Base-by-base conservation (phyloP, 176 grass and related monocot species). In the Carex myosuroides region DNA sequence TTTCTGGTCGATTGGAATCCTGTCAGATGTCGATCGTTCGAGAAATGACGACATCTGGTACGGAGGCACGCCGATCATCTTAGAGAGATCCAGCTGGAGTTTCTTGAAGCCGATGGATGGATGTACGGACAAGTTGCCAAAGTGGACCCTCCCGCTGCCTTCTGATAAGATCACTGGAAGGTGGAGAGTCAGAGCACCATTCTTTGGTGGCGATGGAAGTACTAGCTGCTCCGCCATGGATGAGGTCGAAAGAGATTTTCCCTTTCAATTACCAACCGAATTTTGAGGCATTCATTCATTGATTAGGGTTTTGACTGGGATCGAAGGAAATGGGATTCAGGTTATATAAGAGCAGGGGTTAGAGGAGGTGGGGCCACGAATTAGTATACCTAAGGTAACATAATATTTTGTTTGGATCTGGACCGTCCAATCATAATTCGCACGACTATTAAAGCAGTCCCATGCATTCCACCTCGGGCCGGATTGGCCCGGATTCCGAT, bases 81-180 rank as follows among this genome's bases (percentile, higher is more conserved):
- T 85, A 29, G 90, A 89, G 17, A 94, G 79, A 0, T 86, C 75
- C 13, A 87, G 83, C 79, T 93, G 92, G 50, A 98, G 89, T 20
- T 82, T 87, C 24, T 79, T 77, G 0, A 91, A 77, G 12, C 81
- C 84, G 0, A 92, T 66, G 3, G 90, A 80, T 0, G 92, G 90
- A 17, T 81, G 57, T 3, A 98, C 86, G 24, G 89, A 53, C 8
- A 94, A 80, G 1, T 81, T 91, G 79, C 95, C 95, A n/a, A 98
- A 58, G 62, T 98, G 86, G 4, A 94, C 63, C 87, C 59, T 89
- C 79, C 82, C 78, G 13, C 87, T 90, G 56, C 92, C 92, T 64
- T 97, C 92, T 30, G 89, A 84, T 86, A 94, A 87, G 1, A 94
- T 62, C 14, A 98, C 87, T 11, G 91, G 90, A 9, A 97, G 73